Evolutionary conservation across 306 rosid species (phyloP), one percentile per base, ranked within the genome.

Genomic region (Crataegus laevigata): DNA sequence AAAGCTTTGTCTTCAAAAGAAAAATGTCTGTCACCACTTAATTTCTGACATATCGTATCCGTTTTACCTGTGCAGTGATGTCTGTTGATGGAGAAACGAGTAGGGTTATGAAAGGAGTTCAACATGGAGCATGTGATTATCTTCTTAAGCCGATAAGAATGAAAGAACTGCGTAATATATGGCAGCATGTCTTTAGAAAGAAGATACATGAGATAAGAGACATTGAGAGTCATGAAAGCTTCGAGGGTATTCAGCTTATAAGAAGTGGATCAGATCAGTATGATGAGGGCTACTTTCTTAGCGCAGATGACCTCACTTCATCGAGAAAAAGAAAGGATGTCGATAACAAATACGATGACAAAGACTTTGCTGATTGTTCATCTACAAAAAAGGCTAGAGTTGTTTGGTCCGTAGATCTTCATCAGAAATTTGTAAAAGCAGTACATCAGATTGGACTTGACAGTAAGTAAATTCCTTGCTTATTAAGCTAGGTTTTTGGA

Each of bases 11-110:
- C 66, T 68, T 87, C 78, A 52, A 76, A 78, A 67, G 59, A 52
- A 79, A 79, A 71, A 38, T 43, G 72, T 73, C 63, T 55, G 58
- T 47, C 75, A 67, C 73, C 47, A 74, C 66, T 34, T 74, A 57
- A 36, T 40, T 77, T 75, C 82, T 89, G 75, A 91, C 83, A 43
- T 79, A 66, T 84, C 78, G 59, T 78, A 73, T 69, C 69, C 79
- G 78, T 69, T 85, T 74, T 70, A 83, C 77, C 57, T 86, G 66
- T 75, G 79, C 87, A 96, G 99, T 96, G 99, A 96, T 96, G 99
- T 96, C 99, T 1, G 98, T 96, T 1, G 99, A 96, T 30, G 99
- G 99, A n/a, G 99, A 96, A 73, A 96, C 96, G 1, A 88, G 99
- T 72, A 76, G 96, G 75, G 99, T 96, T 34, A 96, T 96, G 99